Evolutionary conservation across 192 early-diverging fungal species (phyloP).

Genomic region (Thamnidium elegans): DNA sequence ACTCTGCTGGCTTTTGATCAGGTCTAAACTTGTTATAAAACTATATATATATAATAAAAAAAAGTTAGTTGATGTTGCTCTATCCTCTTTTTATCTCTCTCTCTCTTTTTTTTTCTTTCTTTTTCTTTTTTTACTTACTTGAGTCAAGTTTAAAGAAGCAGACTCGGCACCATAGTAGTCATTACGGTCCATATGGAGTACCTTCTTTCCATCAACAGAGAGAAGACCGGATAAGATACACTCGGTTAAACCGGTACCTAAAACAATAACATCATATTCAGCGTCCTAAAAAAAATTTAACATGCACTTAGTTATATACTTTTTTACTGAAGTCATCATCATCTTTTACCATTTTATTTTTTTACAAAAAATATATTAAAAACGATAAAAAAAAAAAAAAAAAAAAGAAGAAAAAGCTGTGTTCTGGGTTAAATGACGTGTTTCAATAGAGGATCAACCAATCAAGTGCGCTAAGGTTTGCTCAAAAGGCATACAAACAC

Average conservation of each 20-base stretch:
- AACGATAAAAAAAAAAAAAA: background rate
- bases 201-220: conserved; percentile 87
- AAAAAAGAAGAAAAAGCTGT: background rate
- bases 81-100: too few relatives aligned
- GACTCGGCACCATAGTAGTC: conserved; percentile 98
- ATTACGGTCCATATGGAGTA: conserved; percentile 91
- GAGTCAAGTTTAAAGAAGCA: conserved; percentile 92
- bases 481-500: too few relatives aligned
- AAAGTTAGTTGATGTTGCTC: too few relatives aligned
- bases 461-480: too few relatives aligned
- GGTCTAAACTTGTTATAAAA: conserved; percentile 73
- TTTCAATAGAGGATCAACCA: too few relatives aligned
- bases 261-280: conserved; percentile 84
- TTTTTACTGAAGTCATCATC: too few relatives aligned
- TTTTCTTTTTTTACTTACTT: conserved; percentile 75
- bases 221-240: conserved; percentile 85
- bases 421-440: too few relatives aligned
- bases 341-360: too few relatives aligned
- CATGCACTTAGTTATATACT: too few relatives aligned
- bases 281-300: conserved; percentile 58
- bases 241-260: conserved; percentile 88
- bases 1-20: conserved; percentile 43
- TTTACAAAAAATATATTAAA: too few relatives aligned
- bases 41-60: too few relatives aligned
- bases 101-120: too few relatives aligned